Evolutionary conservation across 768 basidiomycete species (phyloP), one percentile per base, ranked within the genome.

Genomic region (Lentinula sp.): DNA sequence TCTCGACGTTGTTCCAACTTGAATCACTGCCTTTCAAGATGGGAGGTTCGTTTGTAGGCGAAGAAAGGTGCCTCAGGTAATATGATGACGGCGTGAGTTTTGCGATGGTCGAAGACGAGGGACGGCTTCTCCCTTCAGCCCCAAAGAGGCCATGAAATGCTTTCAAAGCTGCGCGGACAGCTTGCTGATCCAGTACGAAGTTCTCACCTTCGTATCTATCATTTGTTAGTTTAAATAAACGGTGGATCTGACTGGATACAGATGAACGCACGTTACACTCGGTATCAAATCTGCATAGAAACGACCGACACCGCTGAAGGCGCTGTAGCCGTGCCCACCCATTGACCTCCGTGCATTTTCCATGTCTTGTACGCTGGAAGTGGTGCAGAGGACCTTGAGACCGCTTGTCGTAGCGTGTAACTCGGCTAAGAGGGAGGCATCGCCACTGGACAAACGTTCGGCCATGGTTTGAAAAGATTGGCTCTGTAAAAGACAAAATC

Each of bases 281-380:
- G 88, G 87, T 2, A 88, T 74, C 63, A 84, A 83, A 68, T 87
- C 83, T 3, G 84, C 85, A 63, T 88, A 89, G 0, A 87, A 56
- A 40, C 78, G 71, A 4, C 88, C 88, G 1, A 91, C 75, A 3
- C 88, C 89, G 0, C 86, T 76, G 64, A 85, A 88, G 0, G 77
- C 80, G 64, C 87, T 88, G 70, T 82, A 90, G 0, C 90, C 89
- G 70, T 92, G 89, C 3, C 89, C 89, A 55, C 89, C 90, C 80
- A 91, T 82, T 0, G 86, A 80, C 15, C 87, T 80, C 7, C 88
- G 80, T 3, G 87, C 85, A 5, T 76, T 79, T 70, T 90, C 89
- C 11, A 89, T 66, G 63, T 87, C 86, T 37, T 78, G 77, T 2
- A 84, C 78, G 4, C 77, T 74, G n/a, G 76, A 69, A 0, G 79